Evolutionary conservation across 2,329 filamentous ascomycete species (phyloP), one percentile per base, ranked within the genome.

Genomic region (Ophiostoma pallidulum): DNA sequence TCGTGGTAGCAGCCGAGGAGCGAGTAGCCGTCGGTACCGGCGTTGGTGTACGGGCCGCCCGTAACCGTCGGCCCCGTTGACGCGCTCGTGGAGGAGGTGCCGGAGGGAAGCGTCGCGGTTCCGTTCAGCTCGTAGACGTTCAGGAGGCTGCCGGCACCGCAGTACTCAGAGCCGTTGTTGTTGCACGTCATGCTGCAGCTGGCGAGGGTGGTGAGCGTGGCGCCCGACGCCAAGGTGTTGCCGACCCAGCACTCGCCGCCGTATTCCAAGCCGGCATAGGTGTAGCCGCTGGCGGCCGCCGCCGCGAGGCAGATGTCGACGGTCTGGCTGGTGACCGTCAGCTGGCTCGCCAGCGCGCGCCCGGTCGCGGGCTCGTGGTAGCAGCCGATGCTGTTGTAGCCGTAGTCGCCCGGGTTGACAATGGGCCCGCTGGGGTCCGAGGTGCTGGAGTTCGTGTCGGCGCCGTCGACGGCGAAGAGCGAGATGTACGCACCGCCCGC

Each of bases 401-500:
- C 57, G 44, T 53, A 54, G 9, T 59, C 57, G 19, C 57, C 61
- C 3, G 62, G 59, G 51, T 71, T 71, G 3, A 65, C 62, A 8
- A 55, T 51, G 0, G 64, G 62, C 1, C 48, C 58, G 2, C 53
- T 43, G 1, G 56, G 54, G 1, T 33, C 20, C 40, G 57, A 45
- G 10, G 32, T 44, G n/a, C 28, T 48, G 18, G 47, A 35, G 29
- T 52, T 52, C 35, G 51, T 54, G 37, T 8, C n/a, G 4, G 51
- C 56, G 7, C 58, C 55, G 4, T 56, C 51, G 22, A 68, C 64
- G 4, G 67, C 68, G 45, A 74, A 77, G 1, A 77, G 54, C 36
- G 69, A 77, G 46, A 78, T 66, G 58, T 66, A 73, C 7, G 65
- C 49, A 28, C 65, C 63, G 8, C 62, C 62, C 8, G 54, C 58